Conservation (phyloP, 768 basidiomycete genomes). For the Macrolepiota albuminosa region DNA sequence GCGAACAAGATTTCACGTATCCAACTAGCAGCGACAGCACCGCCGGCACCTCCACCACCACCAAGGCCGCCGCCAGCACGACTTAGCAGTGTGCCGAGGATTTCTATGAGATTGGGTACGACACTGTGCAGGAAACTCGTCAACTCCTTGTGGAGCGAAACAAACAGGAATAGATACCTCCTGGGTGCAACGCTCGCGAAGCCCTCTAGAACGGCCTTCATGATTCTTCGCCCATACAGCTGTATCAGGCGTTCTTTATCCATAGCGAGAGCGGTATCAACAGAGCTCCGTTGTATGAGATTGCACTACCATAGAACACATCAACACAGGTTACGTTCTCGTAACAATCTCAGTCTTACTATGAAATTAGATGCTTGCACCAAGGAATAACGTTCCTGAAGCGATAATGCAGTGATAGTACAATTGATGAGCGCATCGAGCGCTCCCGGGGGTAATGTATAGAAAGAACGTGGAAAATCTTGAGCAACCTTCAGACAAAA, state of each 20-base stretch:
- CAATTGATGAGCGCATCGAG: slow-evolving; percentile 65
- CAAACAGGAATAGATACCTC: slow-evolving; percentile 8
- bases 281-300: slow-evolving; percentile 61
- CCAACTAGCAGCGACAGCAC: slow-evolving; percentile 50
- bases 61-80: slow-evolving; percentile 32
- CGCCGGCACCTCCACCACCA: slow-evolving; percentile 19
- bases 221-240: slow-evolving; percentile 57
- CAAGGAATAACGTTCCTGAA: slow-evolving; percentile 79
- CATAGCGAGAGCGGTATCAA: slow-evolving; percentile 55
- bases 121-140: slow-evolving; percentile 37
- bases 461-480: slow-evolving; percentile 53
- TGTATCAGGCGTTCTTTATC: slow-evolving; percentile 40
- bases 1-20: slow-evolving; percentile 66
- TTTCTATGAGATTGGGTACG: slow-evolving; percentile 78
- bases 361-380: slow-evolving; percentile 80
- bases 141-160: not conserved
- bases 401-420: slow-evolving; percentile 53
- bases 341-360: slow-evolving; percentile 35
- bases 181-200: slow-evolving; percentile 84
- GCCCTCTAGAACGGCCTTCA: slow-evolving; percentile 70
- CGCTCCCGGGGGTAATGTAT: slow-evolving; percentile 49
- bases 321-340: not conserved
- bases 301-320: slow-evolving; percentile 40
- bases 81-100: slow-evolving; percentile 63
- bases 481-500: slow-evolving; percentile 30